Evolutionary conservation across 495 filamentous ascomycete genomes (phyloP).

Genomic region (Penicillium macrosclerotiorum): DNA sequence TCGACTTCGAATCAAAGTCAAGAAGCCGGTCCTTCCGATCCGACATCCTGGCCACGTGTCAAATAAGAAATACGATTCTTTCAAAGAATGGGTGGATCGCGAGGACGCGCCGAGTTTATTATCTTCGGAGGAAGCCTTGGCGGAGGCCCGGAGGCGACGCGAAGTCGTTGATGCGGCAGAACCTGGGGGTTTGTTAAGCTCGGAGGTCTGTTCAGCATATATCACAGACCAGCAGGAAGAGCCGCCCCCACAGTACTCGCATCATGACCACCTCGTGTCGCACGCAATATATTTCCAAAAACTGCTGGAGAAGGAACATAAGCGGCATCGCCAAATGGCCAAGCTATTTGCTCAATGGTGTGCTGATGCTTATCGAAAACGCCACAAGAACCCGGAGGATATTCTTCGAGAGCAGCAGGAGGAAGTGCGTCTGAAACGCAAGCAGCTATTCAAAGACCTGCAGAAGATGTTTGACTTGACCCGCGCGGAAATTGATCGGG

Average conservation of each 20-base stretch:
- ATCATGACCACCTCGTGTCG: conserved; percentile 78
- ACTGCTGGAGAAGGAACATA: conserved; percentile 72
- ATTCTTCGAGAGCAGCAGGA: conserved; percentile 49
- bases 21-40: conserved; percentile 48
- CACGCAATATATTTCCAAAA: conserved; percentile 79
- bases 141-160: conserved; percentile 49
- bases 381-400: conserved; percentile 44
- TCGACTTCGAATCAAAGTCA: conserved; percentile 52
- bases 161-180: conserved; percentile 67
- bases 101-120: conserved; percentile 38
- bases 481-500: conserved; percentile 68
- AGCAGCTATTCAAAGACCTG: conserved; percentile 66
- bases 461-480: conserved; percentile 78
- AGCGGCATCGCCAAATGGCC: conserved; percentile 58
- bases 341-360: conserved; percentile 46
- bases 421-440: conserved; percentile 57
- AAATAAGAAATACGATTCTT: conserved; percentile 46
- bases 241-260: conserved; percentile 74
- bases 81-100: conserved; percentile 56
- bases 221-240: conserved; percentile 72
- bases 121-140: conserved; percentile 55
- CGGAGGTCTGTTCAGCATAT: conserved; percentile 69
- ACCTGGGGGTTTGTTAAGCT: conserved; percentile 71
- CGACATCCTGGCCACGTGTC: conserved; percentile 53
- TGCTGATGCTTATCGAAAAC: conserved; percentile 46